A percentile compares a stretch with the other conserved stretches of the same genome.
Conservation (phyloP, 208 protist species). For the Ichthyophonus hoferi region DNA sequence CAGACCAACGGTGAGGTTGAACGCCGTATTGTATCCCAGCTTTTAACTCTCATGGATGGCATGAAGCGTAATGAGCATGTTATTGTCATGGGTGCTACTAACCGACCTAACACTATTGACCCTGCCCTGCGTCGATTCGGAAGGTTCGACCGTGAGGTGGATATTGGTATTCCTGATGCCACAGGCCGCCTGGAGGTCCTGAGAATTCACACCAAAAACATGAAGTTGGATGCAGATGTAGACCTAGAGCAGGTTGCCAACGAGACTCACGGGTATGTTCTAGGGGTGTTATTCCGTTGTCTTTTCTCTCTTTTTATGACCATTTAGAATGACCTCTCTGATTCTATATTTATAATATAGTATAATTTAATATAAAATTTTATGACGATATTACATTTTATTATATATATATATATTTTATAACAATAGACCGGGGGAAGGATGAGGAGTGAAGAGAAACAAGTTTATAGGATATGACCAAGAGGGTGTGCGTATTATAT, state of each 20-base stretch:
- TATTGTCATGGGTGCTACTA: constrained; percentile 99
- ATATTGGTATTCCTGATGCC: constrained; percentile 99
- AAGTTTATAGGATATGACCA: too few relatives aligned
- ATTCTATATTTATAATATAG: too few relatives aligned
- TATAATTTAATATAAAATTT: too few relatives aligned
- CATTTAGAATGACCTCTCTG: too few relatives aligned
- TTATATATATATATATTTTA: too few relatives aligned
- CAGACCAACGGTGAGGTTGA: constrained; percentile 97
- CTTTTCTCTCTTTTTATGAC: too few relatives aligned
- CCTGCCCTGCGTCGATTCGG: constrained; percentile 97
- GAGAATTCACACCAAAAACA: constrained; percentile 99
- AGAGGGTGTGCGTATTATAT: too few relatives aligned
- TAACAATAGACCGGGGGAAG: too few relatives aligned
- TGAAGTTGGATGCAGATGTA: constrained; percentile 97
- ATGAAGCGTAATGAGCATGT: constrained; percentile 95
- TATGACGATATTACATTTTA: too few relatives aligned
- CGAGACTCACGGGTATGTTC: constrained; percentile 15
- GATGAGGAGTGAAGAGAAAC: too few relatives aligned
- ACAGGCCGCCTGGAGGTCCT: constrained; percentile 97
- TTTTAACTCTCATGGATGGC: constrained; percentile 99
- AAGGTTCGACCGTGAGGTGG: constrained; percentile 99
- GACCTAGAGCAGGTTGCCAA: constrained; percentile 82
- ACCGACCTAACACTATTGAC: constrained; percentile 98
- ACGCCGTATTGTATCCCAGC: constrained; percentile 98
- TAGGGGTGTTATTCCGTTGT: too few relatives aligned